phyloP scores from a whole-genome alignment of 2,329 filamentous ascomycete genomes.

The Fusarium solani-melongenae region DNA sequence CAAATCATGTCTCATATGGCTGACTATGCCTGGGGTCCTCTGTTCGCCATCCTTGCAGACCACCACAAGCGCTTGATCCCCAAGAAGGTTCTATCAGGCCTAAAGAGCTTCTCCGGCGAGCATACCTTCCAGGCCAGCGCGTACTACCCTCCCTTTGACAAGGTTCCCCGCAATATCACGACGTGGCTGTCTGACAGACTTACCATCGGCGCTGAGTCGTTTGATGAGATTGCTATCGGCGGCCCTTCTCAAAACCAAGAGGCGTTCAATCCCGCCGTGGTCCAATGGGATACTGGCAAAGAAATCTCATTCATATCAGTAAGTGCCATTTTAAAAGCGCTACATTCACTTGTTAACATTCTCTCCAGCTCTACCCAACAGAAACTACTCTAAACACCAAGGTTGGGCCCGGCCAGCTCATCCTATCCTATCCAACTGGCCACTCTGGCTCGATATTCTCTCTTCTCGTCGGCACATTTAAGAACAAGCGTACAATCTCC shows the following conservation, averaged over 20 bases:
- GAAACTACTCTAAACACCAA: slow-evolving; percentile 30
- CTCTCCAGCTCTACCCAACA: slow-evolving; percentile 52
- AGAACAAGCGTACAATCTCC: slow-evolving; percentile 55
- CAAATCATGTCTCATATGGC: slow-evolving; percentile 68
- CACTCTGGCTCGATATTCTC: slow-evolving; percentile 61
- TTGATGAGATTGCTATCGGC: slow-evolving; percentile 65
- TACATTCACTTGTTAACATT: slow-evolving; percentile 49
- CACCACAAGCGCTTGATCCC: slow-evolving; percentile 61
- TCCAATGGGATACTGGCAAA: slow-evolving; percentile 64
- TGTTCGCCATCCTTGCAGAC: slow-evolving; percentile 65
- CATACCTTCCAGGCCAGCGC: slow-evolving; percentile 64
- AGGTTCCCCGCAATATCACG: slow-evolving; percentile 66
- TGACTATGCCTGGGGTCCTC: slow-evolving; percentile 68
- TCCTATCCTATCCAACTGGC: slow-evolving; percentile 65
- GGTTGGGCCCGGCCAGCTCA: slow-evolving; percentile 47
- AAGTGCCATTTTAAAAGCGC: slow-evolving; percentile 43
- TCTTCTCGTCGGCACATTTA: slow-evolving; percentile 60
- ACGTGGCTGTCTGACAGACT: slow-evolving; percentile 67
- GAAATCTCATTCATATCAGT: slow-evolving; percentile 47
- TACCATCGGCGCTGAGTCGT: slow-evolving; percentile 70
- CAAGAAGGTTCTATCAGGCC: slow-evolving; percentile 49
- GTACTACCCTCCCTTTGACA: slow-evolving; percentile 69
- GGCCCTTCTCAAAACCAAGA: slow-evolving; percentile 62
- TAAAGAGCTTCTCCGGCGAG: slow-evolving; percentile 63
- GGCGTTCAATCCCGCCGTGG: slow-evolving; percentile 69